Percentiles rank a stretch among this genome's conserved stretches.
phyloP scores from a whole-genome alignment of 2,329 filamentous ascomycete species.

The Nemania serpens region DNA sequence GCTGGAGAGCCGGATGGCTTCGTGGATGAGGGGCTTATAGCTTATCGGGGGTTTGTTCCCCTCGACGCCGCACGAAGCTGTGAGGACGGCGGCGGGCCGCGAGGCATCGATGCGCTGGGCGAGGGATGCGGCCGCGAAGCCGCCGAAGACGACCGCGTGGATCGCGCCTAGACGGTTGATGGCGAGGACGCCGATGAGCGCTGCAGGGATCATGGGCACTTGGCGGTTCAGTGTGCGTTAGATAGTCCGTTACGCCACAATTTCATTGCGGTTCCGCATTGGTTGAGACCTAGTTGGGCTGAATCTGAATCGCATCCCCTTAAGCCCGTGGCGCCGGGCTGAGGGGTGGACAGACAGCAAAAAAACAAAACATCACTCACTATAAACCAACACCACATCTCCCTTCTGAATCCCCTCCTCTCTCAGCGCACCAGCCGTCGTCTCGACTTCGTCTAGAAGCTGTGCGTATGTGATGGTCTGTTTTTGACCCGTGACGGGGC shows the following conservation, averaged over 20 bases:
- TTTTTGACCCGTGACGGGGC: slow-evolving; percentile 77
- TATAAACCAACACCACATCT: slow-evolving; percentile 89
- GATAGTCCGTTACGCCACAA: background rate
- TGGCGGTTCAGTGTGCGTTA: slow-evolving; percentile 16
- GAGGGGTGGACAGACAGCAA: background rate
- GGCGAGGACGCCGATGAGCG: slow-evolving; percentile 84
- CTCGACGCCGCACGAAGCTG: slow-evolving; percentile 90
- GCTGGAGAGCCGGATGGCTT: slow-evolving; percentile 67
- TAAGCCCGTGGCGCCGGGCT: background rate
- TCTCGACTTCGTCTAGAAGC: slow-evolving; percentile 79
- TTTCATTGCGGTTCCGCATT: background rate
- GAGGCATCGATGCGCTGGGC: slow-evolving; percentile 89
- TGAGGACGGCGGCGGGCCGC: slow-evolving; percentile 75
- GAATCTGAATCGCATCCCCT: too few species aligned
- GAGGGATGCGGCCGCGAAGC: slow-evolving; percentile 80
- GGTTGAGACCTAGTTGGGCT: too few species aligned
- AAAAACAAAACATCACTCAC: slow-evolving; percentile 51
- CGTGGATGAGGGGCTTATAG: slow-evolving; percentile 79
- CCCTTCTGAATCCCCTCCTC: slow-evolving; percentile 83
- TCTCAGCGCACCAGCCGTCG: slow-evolving; percentile 77
- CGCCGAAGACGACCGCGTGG: slow-evolving; percentile 91
- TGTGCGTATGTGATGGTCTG: slow-evolving; percentile 74
- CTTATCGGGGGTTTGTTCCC: slow-evolving; percentile 77
- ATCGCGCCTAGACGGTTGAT: slow-evolving; percentile 81
- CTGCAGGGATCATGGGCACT: slow-evolving; percentile 96